Percentiles rank a stretch among this genome's conserved stretches.
These are phyloP conservation scores for Zoysia japonica DNA, from an alignment of 176 grass and related monocot species.

Conservation along the genomic window DNA sequence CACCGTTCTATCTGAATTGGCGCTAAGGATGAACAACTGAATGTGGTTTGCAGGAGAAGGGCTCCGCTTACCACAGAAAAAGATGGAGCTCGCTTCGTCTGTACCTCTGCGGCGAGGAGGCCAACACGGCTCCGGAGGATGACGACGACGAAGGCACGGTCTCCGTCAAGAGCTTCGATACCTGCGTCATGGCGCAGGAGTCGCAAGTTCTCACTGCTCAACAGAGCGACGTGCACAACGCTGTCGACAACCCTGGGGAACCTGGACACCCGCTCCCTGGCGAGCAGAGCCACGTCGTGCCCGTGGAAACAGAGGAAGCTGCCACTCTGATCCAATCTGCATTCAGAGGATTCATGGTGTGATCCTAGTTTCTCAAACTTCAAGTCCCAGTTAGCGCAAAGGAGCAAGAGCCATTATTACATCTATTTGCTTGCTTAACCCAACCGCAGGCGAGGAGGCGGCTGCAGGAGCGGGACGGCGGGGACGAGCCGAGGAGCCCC, in stretches of 20 bases:
- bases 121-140: conserved; percentile 26
- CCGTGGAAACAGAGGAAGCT: conserved; percentile 35
- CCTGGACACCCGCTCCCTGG: background rate
- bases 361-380: background rate
- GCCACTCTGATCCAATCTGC: conserved; percentile 68
- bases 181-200: conserved; percentile 31
- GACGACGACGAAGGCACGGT: conserved; percentile 41
- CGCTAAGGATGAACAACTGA: background rate
- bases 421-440: background rate
- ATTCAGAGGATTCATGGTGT: conserved; percentile 70
- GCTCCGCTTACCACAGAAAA: conserved; percentile 46
- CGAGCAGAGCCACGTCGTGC: background rate
- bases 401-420: background rate
- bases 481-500: conserved; percentile 40
- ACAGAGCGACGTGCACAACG: background rate
- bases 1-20: background rate
- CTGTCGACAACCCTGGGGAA: background rate
- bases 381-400: background rate
- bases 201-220: background rate
- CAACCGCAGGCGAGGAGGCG: conserved; percentile 57
- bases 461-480: conserved; percentile 24
- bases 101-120: conserved; percentile 88
- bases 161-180: conserved; percentile 55
- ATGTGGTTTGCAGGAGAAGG: conserved; percentile 45
- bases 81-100: conserved; percentile 63